Evolutionary conservation across 169 alveolate genomes (phyloP).

Genomic region (Plasmodium knowlesi): DNA sequence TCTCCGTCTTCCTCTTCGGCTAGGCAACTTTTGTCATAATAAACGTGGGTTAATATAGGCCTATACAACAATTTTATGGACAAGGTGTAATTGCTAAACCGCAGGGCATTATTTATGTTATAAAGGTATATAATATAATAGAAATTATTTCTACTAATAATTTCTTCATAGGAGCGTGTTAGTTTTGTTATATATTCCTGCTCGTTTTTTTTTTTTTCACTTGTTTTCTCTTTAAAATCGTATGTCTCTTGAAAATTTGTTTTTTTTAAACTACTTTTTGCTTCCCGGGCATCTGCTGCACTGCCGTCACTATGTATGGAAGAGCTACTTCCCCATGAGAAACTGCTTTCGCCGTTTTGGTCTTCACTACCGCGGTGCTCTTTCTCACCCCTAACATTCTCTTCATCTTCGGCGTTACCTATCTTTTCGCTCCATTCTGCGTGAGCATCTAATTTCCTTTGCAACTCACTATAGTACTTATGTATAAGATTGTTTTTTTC

Average conservation of each 20-base stretch:
- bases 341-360: background rate
- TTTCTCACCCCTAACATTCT: background rate
- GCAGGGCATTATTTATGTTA: constrained; percentile 24
- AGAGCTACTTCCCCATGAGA: background rate
- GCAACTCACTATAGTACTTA: background rate
- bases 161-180: constrained; percentile 33
- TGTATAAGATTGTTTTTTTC: background rate
- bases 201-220: background rate
- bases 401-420: background rate
- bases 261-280: background rate
- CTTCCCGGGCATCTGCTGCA: background rate
- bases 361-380: background rate
- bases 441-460: background rate
- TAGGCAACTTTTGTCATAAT: background rate
- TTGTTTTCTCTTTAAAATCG: background rate
- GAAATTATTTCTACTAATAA: constrained; percentile 50
- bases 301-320: background rate
- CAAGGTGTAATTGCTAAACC: constrained; percentile 50
- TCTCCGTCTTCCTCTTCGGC: background rate
- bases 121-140: constrained; percentile 66
- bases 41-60: constrained; percentile 73
- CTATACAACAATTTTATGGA: constrained; percentile 62
- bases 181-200: background rate
- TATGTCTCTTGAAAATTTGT: background rate
- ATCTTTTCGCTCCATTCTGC: background rate